Evolutionary conservation across 1,139 yeast genomes (phyloP).

Genomic region (Debaryomyces robertsiae): DNA sequence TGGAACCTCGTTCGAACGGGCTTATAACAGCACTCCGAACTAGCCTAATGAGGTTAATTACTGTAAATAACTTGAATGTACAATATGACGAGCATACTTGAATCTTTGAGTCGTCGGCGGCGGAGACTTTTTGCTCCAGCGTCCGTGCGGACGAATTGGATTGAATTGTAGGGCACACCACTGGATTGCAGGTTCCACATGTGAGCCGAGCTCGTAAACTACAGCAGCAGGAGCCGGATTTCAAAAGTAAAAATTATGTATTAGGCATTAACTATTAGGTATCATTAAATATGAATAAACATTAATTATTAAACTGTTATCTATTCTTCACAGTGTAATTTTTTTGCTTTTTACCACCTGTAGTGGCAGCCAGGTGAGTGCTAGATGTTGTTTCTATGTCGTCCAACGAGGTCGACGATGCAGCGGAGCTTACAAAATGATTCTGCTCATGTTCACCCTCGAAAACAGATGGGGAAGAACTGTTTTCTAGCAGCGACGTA

Average conservation of each 20-base stretch:
- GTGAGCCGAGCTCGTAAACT: too few relatives aligned
- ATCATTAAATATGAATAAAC: slow-evolving; percentile 9
- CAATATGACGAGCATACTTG: too few relatives aligned
- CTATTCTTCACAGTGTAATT: slow-evolving; percentile 10
- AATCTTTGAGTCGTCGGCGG: too few relatives aligned
- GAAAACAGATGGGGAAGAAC: slow-evolving; percentile 47
- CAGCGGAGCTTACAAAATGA: slow-evolving; percentile 27
- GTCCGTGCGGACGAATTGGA: too few relatives aligned
- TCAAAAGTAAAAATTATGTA: slow-evolving; percentile 8
- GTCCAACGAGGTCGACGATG: slow-evolving; percentile 38
- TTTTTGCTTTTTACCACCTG: slow-evolving; percentile 8
- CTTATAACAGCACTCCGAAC: slow-evolving; percentile 19
- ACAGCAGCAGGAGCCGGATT: too few relatives aligned
- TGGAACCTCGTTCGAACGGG: slow-evolving; percentile 50
- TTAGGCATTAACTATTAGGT: slow-evolving; percentile 11
- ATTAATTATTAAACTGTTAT: slow-evolving; percentile 1
- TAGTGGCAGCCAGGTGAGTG: not conserved
- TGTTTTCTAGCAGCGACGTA: slow-evolving; percentile 34
- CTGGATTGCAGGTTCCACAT: too few relatives aligned
- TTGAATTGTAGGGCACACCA: too few relatives aligned
- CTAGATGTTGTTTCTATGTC: slow-evolving; percentile 24
- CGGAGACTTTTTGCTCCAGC: too few relatives aligned
- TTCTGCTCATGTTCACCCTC: slow-evolving; percentile 32
- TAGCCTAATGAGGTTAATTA: slow-evolving; percentile 9
- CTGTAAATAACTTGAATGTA: slow-evolving; percentile 5